Percentiles rank a stretch among this genome's conserved stretches.
Conservation (phyloP, 1,284 basidiomycete genomes). For the Malassezia sympodialis region DNA sequence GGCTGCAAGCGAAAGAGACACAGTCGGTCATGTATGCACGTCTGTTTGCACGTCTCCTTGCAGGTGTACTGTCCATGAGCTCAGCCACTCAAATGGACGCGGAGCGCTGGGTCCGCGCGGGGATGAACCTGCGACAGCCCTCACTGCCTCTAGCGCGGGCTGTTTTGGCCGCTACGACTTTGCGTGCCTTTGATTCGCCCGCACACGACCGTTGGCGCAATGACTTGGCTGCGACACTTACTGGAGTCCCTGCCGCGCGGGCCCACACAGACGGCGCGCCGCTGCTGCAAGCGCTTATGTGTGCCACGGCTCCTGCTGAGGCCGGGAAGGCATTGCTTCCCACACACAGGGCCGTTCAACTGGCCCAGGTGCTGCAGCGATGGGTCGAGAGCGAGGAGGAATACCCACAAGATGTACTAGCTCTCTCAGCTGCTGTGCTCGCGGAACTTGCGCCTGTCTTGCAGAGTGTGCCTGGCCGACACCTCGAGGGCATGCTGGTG, state of each 20-base stretch:
- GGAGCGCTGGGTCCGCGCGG: slow-evolving; percentile 35
- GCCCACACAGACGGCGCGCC: slow-evolving; percentile 63
- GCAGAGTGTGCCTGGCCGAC: slow-evolving; percentile 72
- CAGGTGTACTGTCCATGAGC: slow-evolving; percentile 34
- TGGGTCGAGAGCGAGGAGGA: slow-evolving; percentile 73
- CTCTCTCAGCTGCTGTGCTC: slow-evolving; percentile 65
- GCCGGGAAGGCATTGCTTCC: slow-evolving; percentile 70
- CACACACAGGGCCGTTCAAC: slow-evolving; percentile 73
- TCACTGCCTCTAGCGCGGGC: slow-evolving; percentile 5
- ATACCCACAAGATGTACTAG: slow-evolving; percentile 62
- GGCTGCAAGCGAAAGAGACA: not conserved
- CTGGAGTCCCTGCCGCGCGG: slow-evolving; percentile 60
- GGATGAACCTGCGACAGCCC: slow-evolving; percentile 19
- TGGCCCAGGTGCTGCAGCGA: slow-evolving; percentile 71
- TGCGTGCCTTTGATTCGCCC: slow-evolving; percentile 39
- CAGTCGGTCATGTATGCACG: slow-evolving; percentile 16
- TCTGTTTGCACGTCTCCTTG: slow-evolving; percentile 33
- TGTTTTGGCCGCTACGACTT: slow-evolving; percentile 8
- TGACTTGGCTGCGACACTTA: slow-evolving; percentile 69
- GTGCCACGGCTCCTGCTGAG: slow-evolving; percentile 66
- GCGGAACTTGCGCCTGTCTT: slow-evolving; percentile 71
- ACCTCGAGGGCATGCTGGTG: slow-evolving; percentile 89
- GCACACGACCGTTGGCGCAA: slow-evolving; percentile 74
- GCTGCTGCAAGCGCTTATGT: slow-evolving; percentile 62
- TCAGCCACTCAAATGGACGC: slow-evolving; percentile 25